Base-by-base conservation (phyloP, 1,284 basidiomycete genomes). In the Hemileia vastatrix region DNA sequence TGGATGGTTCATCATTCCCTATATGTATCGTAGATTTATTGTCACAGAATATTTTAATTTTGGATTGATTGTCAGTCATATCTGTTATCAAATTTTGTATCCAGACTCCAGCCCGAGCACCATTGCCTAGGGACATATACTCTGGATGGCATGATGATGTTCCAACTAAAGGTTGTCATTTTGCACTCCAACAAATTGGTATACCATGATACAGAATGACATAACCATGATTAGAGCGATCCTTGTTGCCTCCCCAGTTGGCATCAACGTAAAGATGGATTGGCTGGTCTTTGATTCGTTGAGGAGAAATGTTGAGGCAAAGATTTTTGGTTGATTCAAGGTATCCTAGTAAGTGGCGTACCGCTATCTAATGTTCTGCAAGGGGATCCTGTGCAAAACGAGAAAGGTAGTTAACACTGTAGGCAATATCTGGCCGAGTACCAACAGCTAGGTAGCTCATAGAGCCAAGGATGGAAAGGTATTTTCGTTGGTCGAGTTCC, bases 211-310 rank as follows among this genome's bases (percentile, higher is more conserved):
- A 44, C n/a, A 43, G 44, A 15, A 52, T 43, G 3, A 59, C 40
- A 3, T 40, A 52, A n/a, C 57, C 49, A 18, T 59, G 36, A 2
- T 33, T 24, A 9, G 57, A 59, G 4, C 49, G 1, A 3, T 27
- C 21, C n/a, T 24, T 23, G 8, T 59, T 49, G 9, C 57, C 57
- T 9, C 57, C 57, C 48, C 57, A 59, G 24, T 52, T 52, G 5
- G 57, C 57, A 31, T 59, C 49, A 3, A 59, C 49, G 36, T 40
- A 59, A n/a, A 32, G 43, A 27, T 2, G 19, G 1, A 59, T 8
- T 8, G 33, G n/a, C n/a, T n/a, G n/a, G n/a, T n/a, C n/a, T n/a
- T n/a, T n/a, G n/a, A n/a, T n/a, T n/a, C n/a, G n/a, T n/a, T n/a
- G n/a, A n/a, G n/a, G n/a, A n/a, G n/a, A n/a, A n/a, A n/a, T n/a